Conservation (phyloP, 306 rosid species). For the Quercus suber region DNA sequence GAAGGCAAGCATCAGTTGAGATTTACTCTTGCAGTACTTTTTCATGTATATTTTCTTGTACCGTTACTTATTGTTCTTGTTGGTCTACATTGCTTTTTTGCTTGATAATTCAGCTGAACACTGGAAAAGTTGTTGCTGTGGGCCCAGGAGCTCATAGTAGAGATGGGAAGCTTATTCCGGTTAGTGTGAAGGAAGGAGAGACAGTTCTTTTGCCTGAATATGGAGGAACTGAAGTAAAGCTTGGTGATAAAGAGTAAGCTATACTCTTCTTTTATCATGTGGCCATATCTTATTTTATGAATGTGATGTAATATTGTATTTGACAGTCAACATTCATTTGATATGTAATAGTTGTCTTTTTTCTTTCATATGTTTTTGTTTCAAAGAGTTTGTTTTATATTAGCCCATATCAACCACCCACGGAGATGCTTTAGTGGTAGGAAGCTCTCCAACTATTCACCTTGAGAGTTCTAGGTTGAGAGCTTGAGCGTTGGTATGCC, state of each 20-base stretch:
- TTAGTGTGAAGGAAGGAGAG: conserved; percentile 43
- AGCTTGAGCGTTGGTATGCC: too few species aligned
- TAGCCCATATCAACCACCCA: background rate
- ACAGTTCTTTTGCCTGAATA: conserved; percentile 48
- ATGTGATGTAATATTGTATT: background rate
- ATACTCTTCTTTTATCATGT: background rate
- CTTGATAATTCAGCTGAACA: conserved; percentile 32
- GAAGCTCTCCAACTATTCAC: too few species aligned
- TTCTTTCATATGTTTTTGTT: background rate
- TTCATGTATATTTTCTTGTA: background rate
- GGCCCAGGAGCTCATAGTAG: conserved; percentile 44
- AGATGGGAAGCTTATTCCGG: conserved; percentile 42
- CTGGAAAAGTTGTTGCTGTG: conserved; percentile 50
- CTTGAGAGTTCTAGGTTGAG: too few species aligned
- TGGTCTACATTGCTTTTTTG: background rate
- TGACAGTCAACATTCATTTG: background rate
- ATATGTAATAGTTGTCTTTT: background rate
- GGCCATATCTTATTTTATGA: background rate
- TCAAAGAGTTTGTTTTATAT: background rate
- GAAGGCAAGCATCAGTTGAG: background rate
- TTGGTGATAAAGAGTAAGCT: conserved; percentile 43
- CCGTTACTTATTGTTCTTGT: background rate
- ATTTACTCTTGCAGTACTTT: background rate
- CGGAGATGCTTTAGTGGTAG: too few species aligned
- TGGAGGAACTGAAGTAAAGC: conserved; percentile 55